A percentile compares a stretch with the other conserved stretches of the same genome.
Evolutionary conservation across 2,329 filamentous ascomycete species (phyloP).

Genomic region (Coniochaeta prunicola): DNA sequence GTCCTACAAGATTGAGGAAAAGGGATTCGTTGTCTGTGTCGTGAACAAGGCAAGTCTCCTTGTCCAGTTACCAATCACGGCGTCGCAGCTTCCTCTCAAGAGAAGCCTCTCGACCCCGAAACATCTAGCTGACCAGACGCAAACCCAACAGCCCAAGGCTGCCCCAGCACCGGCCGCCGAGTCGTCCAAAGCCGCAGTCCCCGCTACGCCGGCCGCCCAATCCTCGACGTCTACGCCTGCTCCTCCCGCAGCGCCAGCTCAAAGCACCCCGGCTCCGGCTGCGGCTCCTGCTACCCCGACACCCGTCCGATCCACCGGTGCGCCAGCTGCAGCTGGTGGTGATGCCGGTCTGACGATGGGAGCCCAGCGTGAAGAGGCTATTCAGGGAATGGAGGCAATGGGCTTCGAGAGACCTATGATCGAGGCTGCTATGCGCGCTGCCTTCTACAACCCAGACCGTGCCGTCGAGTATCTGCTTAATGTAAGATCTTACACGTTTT

Average conservation of each 20-base stretch:
- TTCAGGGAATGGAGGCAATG: slow-evolving; percentile 95
- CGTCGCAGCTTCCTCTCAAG: neutral
- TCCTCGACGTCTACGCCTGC: slow-evolving; percentile 42
- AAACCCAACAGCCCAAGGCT: slow-evolving; percentile 58
- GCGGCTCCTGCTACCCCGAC: slow-evolving; percentile 42
- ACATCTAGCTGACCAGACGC: slow-evolving; percentile 15
- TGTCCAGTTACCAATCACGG: neutral
- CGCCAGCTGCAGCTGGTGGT: slow-evolving; percentile 46
- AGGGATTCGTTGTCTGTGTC: slow-evolving; percentile 99
- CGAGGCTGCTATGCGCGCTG: slow-evolving; percentile 89
- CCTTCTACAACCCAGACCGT: slow-evolving; percentile 94
- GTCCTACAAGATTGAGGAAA: slow-evolving; percentile 98
- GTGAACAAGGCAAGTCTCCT: slow-evolving; percentile 71
- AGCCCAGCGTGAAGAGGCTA: slow-evolving; percentile 69
- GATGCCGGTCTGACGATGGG: slow-evolving; percentile 85
- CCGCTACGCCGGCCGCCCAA: slow-evolving; percentile 53
- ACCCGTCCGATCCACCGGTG: slow-evolving; percentile 28
- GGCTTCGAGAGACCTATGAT: slow-evolving; percentile 86
- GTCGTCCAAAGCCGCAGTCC: slow-evolving; percentile 50
- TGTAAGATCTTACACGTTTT: slow-evolving; percentile 42
- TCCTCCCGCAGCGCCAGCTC: slow-evolving; percentile 42
- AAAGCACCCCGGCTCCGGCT: slow-evolving; percentile 16
- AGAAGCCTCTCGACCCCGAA: neutral
- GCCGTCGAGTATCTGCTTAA: slow-evolving; percentile 93
- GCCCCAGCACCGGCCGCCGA: slow-evolving; percentile 42